phyloP scores from a whole-genome alignment of 163 green algal genomes.

The Prototheca cutis region DNA sequence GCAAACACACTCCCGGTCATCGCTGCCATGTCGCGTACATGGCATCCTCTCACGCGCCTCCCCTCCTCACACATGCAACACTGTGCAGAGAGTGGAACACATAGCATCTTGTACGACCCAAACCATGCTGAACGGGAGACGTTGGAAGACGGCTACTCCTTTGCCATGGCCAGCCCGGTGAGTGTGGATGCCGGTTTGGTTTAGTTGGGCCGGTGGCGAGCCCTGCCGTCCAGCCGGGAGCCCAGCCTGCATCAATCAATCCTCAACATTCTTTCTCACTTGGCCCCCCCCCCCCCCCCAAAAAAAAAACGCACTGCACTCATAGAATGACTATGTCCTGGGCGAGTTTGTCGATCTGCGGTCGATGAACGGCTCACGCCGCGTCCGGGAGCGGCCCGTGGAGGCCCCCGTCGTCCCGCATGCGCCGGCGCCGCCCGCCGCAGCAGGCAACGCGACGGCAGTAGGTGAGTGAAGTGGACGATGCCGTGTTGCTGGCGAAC shows the following conservation, averaged over 20 bases:
- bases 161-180: slow-evolving; percentile 6
- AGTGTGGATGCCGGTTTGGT: background rate
- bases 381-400: slow-evolving; percentile 2
- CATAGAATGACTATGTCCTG: slow-evolving; percentile 21
- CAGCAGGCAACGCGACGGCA: background rate
- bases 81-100: slow-evolving; percentile 7
- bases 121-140: slow-evolving; percentile 20
- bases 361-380: slow-evolving; percentile 16
- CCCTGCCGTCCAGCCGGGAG: background rate
- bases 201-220: too few species aligned
- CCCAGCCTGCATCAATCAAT: background rate
- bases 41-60: background rate
- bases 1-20: background rate
- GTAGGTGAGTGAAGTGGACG: too few species aligned
- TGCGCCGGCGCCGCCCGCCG: background rate
- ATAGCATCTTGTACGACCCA: slow-evolving; percentile 33
- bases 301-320: too few species aligned
- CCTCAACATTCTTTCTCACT: too few species aligned
- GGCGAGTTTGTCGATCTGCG: slow-evolving; percentile 22
- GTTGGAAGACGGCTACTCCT: slow-evolving; percentile 21
- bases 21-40: too few species aligned
- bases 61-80: background rate
- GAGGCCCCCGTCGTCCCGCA: background rate
- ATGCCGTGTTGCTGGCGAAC: too few species aligned
- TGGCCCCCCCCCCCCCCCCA: too few species aligned